A percentile compares a stretch with the other conserved stretches of the same genome.
Evolutionary conservation across 2,329 filamentous ascomycete genomes (phyloP).

Genomic region (Annulohypoxylon truncatum): DNA sequence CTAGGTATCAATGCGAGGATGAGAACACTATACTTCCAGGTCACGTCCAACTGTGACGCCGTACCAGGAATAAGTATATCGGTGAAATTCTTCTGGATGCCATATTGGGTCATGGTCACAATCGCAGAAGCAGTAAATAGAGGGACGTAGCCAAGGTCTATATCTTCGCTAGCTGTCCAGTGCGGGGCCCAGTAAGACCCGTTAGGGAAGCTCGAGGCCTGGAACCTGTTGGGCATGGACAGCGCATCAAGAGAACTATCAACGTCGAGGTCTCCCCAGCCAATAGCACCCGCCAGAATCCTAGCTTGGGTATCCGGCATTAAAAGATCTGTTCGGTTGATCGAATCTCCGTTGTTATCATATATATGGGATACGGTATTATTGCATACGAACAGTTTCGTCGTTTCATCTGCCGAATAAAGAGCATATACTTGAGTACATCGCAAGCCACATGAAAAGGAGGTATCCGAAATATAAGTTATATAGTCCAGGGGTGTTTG

Average conservation of each 20-base stretch:
- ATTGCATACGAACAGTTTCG: conserved; percentile 12
- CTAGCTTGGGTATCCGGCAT: conserved; percentile 13
- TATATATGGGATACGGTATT: conserved; percentile 1
- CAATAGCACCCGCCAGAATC: conserved; percentile 16
- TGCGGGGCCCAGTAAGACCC: conserved; percentile 5
- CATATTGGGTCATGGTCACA: conserved; percentile 1
- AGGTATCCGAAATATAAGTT: conserved; percentile 17
- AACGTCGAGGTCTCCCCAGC: conserved; percentile 16
- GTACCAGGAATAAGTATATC: background rate
- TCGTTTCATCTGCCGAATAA: background rate
- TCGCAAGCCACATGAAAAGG: conserved; percentile 6
- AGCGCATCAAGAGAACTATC: background rate
- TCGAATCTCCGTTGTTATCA: background rate
- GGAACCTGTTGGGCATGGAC: background rate
- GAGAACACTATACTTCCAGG: conserved; percentile 9
- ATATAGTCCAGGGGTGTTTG: conserved; percentile 6
- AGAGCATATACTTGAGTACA: conserved; percentile 16
- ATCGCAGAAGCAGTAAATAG: conserved; percentile 7
- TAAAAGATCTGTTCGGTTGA: background rate
- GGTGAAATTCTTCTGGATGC: background rate
- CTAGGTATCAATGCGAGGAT: conserved; percentile 3
- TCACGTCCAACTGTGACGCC: conserved; percentile 2
- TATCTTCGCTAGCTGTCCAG: background rate
- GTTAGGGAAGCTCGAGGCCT: conserved; percentile 3
- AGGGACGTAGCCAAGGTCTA: background rate